Evolutionary conservation across 441 rosid genomes (phyloP).

Genomic region (Pelargonium citronellum): DNA sequence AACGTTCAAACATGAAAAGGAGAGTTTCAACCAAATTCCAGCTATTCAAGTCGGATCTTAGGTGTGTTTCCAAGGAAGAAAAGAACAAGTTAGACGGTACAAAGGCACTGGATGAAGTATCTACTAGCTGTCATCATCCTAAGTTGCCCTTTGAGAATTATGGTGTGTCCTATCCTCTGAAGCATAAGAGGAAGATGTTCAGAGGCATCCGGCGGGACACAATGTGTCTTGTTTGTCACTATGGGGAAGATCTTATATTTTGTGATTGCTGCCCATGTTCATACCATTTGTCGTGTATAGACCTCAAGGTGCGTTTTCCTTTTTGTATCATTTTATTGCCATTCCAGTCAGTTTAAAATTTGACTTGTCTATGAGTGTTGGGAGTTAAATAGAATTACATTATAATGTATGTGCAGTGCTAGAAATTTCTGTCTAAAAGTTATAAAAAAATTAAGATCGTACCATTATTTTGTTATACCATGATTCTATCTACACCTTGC

Average conservation of each 20-base stretch:
- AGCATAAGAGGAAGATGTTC: constrained; percentile 30
- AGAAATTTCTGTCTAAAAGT: background rate
- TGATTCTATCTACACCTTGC: background rate
- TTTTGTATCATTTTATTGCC: background rate
- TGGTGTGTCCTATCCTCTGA: constrained; percentile 31
- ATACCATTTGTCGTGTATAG: constrained; percentile 35
- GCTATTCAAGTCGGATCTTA: constrained; percentile 17
- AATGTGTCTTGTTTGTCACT: constrained; percentile 37
- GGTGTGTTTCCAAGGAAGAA: constrained; percentile 10
- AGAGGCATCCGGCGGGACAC: constrained; percentile 25
- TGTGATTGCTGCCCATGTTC: constrained; percentile 34
- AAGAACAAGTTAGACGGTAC: constrained; percentile 16
- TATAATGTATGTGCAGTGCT: background rate
- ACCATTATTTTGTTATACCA: background rate
- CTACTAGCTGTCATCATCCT: constrained; percentile 3
- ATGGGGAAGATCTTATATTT: constrained; percentile 29
- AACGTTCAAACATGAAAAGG: constrained; percentile 19
- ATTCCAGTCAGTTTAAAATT: background rate
- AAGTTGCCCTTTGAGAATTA: constrained; percentile 19
- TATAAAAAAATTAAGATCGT: background rate
- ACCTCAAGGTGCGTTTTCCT: constrained; percentile 27
- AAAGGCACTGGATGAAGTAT: constrained; percentile 11
- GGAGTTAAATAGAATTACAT: background rate
- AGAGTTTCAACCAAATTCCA: constrained; percentile 14
- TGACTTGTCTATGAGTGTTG: background rate